A percentile compares a stretch with the other conserved stretches of the same genome.
Evolutionary conservation across 495 filamentous ascomycete species (phyloP).

Genomic region (Immersiella caudata): DNA sequence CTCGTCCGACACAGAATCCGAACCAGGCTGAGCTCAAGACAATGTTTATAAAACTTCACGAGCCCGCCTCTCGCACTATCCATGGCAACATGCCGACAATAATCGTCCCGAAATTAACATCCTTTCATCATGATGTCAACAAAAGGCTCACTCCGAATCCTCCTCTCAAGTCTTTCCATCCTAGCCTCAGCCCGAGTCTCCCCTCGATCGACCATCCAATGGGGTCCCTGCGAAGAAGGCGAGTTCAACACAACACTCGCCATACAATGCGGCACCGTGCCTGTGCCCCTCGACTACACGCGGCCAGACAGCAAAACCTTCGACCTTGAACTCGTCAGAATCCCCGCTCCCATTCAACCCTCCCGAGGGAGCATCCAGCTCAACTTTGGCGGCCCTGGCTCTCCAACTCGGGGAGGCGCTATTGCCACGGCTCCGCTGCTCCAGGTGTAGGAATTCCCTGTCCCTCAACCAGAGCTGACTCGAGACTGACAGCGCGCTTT

Average conservation of each 20-base stretch:
- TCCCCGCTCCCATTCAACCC: constrained; percentile 35
- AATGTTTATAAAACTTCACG: too few species aligned
- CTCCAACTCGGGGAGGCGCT: constrained; percentile 27
- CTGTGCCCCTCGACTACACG: constrained; percentile 50
- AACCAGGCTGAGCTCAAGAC: too few species aligned
- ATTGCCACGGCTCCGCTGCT: constrained; percentile 25
- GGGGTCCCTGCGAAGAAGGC: constrained; percentile 3
- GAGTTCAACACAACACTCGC: constrained; percentile 19
- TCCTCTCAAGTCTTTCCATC: background rate
- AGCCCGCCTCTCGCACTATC: too few species aligned
- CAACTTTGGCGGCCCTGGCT: constrained; percentile 52
- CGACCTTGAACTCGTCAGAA: constrained; percentile 39
- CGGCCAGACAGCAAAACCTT: constrained; percentile 34
- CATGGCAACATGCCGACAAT: too few species aligned
- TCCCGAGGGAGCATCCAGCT: constrained; percentile 47
- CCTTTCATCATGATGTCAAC: background rate
- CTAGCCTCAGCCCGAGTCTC: background rate
- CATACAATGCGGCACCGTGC: constrained; percentile 42
- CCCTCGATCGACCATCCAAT: background rate
- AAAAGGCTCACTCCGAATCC: background rate
- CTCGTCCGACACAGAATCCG: too few species aligned
- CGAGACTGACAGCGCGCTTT: background rate
- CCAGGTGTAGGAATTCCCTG: constrained; percentile 23
- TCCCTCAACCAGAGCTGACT: background rate
- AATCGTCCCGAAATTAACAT: background rate